phyloP scores from a whole-genome alignment of 306 rosid genomes.

The Rosa lucieae region DNA sequence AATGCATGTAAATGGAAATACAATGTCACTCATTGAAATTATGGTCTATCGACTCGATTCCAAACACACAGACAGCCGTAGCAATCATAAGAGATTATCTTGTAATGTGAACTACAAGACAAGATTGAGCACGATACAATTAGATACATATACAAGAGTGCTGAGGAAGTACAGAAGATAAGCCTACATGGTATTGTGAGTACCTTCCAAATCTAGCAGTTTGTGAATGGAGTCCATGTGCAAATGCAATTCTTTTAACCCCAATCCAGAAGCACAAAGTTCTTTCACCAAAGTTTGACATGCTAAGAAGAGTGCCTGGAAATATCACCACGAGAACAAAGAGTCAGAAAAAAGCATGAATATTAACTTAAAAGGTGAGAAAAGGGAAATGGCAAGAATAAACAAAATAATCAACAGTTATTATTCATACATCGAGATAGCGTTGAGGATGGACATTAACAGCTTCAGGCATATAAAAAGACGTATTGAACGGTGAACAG shows the following conservation, averaged over 20 bases:
- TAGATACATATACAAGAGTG: not conserved
- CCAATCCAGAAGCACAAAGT: constrained; percentile 36
- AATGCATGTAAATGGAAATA: not conserved
- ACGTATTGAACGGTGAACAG: constrained; percentile 49
- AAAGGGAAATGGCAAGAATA: not conserved
- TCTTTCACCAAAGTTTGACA: constrained; percentile 61
- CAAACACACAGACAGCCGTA: not conserved
- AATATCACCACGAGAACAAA: constrained; percentile 24
- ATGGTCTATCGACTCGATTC: not conserved
- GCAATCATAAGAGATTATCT: not conserved
- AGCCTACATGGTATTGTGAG: constrained; percentile 13
- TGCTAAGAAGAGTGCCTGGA: constrained; percentile 73
- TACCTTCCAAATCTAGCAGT: constrained; percentile 81
- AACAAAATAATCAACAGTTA: not conserved
- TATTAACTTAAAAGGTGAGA: not conserved
- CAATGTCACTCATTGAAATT: not conserved
- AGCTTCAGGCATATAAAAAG: constrained; percentile 91
- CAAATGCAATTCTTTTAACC: constrained; percentile 52
- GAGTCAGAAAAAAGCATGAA: not conserved
- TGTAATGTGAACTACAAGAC: not conserved
- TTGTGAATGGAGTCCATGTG: constrained; percentile 50
- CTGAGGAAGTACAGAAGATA: not conserved
- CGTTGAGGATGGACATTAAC: constrained; percentile 62
- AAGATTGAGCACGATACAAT: not conserved
- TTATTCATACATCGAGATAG: constrained; percentile 68